Base-by-base conservation (phyloP, 352 stramenopile genomes). In the Globisporangium cederbergense region DNA sequence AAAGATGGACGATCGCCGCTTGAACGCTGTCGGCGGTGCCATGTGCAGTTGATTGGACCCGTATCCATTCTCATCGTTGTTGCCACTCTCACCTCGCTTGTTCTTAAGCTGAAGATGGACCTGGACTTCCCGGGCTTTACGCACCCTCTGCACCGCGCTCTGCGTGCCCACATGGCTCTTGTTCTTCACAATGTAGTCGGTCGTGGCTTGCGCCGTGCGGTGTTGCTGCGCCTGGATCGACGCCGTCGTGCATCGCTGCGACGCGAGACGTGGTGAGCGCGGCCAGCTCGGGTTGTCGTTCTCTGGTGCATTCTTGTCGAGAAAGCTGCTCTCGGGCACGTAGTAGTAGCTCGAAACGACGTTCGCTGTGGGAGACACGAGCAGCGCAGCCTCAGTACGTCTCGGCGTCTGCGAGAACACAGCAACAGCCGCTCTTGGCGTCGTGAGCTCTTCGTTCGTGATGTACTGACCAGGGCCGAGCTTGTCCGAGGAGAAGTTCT, bases 281-380 rank as follows among this genome's bases (percentile, higher is more conserved):
- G 76, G 72, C 76, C 80, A 89, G 45, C 68, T 81, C 5, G 68
- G 54, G 36, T 73, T 73, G 36, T 77, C 64, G n/a, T 64, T 71
- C 43, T 73, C 58, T 13, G 65, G 56, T 20, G 58, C 65, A 4
- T 65, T 62, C 49, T 52, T 61, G 2, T 67, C 45, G 28, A 52
- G 49, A 34, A 89, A 89, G 3, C 64, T 67, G 46, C 70, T 86
- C 20, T 63, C 34, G 16, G 80, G 75, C 4, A 75, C 62, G 67
- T 77, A 89, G 60, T 88, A 89, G 47, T 86, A 88, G 46, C 77
- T 88, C 13, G 79, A 88, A 3, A 86, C 75, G 53, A 83, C 64
- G 50, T 80, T 78, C 6, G 65, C 67, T 2, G 79, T 88, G 11
- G 64, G 52, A 34, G 68, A 75, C 38, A 73, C 60, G 30, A 77